Percentiles rank a stretch among this genome's conserved stretches.
These are phyloP conservation scores for Oenanthe sinensis DNA, from an alignment of 129 eudicot species.

Conservation along the genomic window DNA sequence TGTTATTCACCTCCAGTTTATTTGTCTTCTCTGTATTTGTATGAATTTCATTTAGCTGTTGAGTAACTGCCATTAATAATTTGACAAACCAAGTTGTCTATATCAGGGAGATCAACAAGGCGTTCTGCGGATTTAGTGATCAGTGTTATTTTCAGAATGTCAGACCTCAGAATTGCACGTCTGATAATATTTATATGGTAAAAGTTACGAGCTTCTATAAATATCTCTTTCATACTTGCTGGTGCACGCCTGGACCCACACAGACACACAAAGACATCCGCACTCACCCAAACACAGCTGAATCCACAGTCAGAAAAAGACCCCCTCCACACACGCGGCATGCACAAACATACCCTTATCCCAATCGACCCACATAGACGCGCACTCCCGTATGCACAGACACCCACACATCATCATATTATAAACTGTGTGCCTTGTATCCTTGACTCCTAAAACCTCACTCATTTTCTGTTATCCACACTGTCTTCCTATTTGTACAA, in stretches of 20 bases:
- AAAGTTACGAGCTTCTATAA: neutral
- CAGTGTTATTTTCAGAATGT: constrained; percentile 31
- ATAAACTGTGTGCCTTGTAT: neutral
- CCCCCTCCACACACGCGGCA: neutral
- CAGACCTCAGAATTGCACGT: constrained; percentile 13
- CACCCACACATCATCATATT: neutral
- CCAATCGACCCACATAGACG: neutral
- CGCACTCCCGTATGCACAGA: neutral
- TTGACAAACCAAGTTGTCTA: neutral
- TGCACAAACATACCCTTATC: neutral
- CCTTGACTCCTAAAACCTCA: neutral
- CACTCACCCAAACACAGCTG: neutral
- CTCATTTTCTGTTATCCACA: neutral
- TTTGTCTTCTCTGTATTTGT: neutral
- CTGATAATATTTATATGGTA: constrained; percentile 24
- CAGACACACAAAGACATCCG: neutral
- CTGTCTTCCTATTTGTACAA: neutral
- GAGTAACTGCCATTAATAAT: neutral
- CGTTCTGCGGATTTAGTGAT: constrained; percentile 76
- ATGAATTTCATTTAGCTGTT: neutral
- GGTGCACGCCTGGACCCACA: neutral
- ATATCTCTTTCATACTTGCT: neutral
- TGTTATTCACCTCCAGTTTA: no score
- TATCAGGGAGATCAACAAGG: constrained; percentile 82
- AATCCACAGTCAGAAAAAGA: neutral